Evolutionary conservation across 2,329 filamentous ascomycete genomes (phyloP).

Genomic region (Cladosporium sp.): DNA sequence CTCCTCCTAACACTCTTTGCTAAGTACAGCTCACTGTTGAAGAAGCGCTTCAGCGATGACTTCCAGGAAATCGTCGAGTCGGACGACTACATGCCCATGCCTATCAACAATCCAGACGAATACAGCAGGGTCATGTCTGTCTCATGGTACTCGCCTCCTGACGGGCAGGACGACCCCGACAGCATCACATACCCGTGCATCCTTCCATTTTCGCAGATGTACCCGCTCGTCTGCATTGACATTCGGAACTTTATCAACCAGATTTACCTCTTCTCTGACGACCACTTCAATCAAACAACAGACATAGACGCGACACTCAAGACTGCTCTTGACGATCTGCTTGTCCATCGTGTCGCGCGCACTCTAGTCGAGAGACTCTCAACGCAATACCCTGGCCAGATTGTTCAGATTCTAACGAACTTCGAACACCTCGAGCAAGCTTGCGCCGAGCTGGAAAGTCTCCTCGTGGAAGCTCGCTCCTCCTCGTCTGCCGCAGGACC

Average conservation of each 20-base stretch:
- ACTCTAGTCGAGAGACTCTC: constrained; percentile 83
- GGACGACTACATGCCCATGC: constrained; percentile 99
- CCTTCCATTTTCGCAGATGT: constrained; percentile 99
- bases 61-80: constrained; percentile 90
- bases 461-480: constrained; percentile 81
- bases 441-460: constrained; percentile 82
- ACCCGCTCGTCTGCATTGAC: constrained; percentile 95
- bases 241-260: constrained; percentile 97
- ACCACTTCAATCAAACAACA: constrained; percentile 87
- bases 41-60: constrained; percentile 88
- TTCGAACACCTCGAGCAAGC: constrained; percentile 95
- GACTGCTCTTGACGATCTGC: constrained; percentile 87
- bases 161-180: constrained; percentile 61
- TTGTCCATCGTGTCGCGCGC: constrained; percentile 88
- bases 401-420: constrained; percentile 97
- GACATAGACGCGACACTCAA: constrained; percentile 89
- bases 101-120: constrained; percentile 83
- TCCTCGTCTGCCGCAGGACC: constrained; percentile 78
- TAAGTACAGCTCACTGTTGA: constrained; percentile 89
- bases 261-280: constrained; percentile 96
- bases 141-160: constrained; percentile 81
- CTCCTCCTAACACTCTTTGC: constrained; percentile 88
- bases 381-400: constrained; percentile 94
- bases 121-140: constrained; percentile 96
- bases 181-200: constrained; percentile 84